A percentile compares a stretch with the other conserved stretches of the same genome.
Conservation (phyloP, 768 basidiomycete genomes). For the Lactarius sp. region DNA sequence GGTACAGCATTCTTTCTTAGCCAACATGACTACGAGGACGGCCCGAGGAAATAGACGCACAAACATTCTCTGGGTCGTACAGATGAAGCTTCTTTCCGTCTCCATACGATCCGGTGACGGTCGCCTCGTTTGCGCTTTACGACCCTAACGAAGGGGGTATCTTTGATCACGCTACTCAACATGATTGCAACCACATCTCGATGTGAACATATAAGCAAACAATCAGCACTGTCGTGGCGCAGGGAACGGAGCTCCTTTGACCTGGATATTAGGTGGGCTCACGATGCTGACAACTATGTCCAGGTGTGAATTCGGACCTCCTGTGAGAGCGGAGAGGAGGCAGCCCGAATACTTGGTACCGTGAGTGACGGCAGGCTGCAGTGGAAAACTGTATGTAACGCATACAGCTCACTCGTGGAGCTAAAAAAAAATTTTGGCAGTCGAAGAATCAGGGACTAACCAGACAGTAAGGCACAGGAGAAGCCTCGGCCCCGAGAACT, state of each 20-base stretch:
- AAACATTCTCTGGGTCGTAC: not conserved
- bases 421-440: not conserved
- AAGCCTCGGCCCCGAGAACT: not conserved
- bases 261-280: not conserved
- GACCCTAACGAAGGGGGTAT: no score
- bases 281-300: not conserved
- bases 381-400: not conserved
- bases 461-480: not conserved
- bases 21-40: not conserved
- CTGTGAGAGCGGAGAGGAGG: not conserved
- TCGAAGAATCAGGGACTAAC: not conserved
- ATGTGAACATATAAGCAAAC: not conserved
- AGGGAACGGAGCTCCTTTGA: no score
- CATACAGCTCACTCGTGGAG: not conserved
- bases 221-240: not conserved
- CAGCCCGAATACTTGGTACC: not conserved
- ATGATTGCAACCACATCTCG: not conserved
- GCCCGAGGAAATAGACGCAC: not conserved
- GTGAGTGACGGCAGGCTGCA: not conserved
- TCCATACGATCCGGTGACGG: no score
- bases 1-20: not conserved
- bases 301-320: not conserved
- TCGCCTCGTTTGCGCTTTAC: no score
- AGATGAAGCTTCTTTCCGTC: no score
- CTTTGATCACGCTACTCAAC: no score